Base-by-base conservation (phyloP, 2,329 filamentous ascomycete species). In the Neonectria magnoliae region DNA sequence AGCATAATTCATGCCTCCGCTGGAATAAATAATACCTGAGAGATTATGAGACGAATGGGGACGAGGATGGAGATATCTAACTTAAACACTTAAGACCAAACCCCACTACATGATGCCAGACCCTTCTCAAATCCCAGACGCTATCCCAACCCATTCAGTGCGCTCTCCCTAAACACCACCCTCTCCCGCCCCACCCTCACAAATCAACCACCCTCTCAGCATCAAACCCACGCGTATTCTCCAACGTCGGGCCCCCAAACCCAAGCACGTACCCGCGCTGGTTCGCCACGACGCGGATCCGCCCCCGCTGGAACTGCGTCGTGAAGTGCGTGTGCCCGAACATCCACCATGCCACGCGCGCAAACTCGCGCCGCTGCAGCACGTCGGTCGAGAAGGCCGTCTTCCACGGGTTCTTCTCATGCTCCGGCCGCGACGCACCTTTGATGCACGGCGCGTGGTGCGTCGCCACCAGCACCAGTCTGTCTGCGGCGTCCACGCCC, bases 361-460 rank as follows among this genome's bases (percentile, higher is more conserved):
- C 65, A 75, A 78, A 79, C 33, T 70, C 72, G 27, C 63, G 69
- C 20, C 73, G 62, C 36, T 63, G 60, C 5, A 81, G 20, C 7
- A 81, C 65, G 59, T 88, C 84, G 0, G 85, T 88, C 5, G 81
- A 83, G 72, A 88, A 90, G 0, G 83, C 86, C 8, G 79, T 79
- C 2, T 76, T 79, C 79, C 82, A 84, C 0, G 82, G 80, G 22
- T 80, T 85, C 16, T 78, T 73, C 3, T 77, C 70, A 54, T 90
- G 77, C 65, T 83, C 79, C 0, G 86, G 86, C 2, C 79, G 78
- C 0, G 86, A 84, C 2, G 84, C 83, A 7, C 80, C 80, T 48
- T 80, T 66, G 0, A 85, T 67, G n/a, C 78, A 83, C 1, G 87
- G 87, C 2, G 87, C 85, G 69, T 90, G 87, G 57, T 89, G 86